These are phyloP conservation scores for Crithidia acanthocephali DNA, from an alignment of 208 protist species.

Conservation along the genomic window DNA sequence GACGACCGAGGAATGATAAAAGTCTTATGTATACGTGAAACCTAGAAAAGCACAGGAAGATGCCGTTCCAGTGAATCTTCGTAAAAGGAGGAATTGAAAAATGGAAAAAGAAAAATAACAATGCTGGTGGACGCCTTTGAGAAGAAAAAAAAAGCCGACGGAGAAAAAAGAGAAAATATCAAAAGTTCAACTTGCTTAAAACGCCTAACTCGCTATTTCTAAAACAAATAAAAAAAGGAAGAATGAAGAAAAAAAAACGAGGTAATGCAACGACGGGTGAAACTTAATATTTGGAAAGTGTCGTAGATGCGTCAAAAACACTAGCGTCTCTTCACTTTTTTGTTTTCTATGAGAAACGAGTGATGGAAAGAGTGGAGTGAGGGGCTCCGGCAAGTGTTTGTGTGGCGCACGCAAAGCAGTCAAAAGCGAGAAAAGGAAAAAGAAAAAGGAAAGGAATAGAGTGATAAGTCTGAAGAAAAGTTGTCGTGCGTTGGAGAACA, in stretches of 20 bases:
- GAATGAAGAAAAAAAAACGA: no score
- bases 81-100: constrained; percentile 21
- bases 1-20: no score
- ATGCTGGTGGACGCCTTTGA: background rate
- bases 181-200: background rate
- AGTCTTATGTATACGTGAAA: background rate
- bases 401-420: no score
- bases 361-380: constrained; percentile 17
- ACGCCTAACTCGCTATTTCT: background rate
- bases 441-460: constrained; percentile 15
- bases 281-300: background rate
- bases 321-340: background rate
- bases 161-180: constrained; percentile 20
- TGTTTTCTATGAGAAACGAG: background rate
- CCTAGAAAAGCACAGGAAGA: constrained; percentile 1
- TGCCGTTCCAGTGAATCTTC: background rate
- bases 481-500: background rate
- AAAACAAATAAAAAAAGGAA: constrained; percentile 28
- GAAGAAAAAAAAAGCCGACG: constrained; percentile 2
- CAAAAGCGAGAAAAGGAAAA: constrained; percentile 17
- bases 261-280: no score
- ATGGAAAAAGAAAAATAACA: constrained; percentile 17
- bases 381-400: background rate
- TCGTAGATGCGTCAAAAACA: background rate
- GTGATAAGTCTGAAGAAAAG: background rate